Percentiles rank a stretch among this genome's conserved stretches.
Conservation (phyloP, 208 protist genomes). For the Leishmania mexicana region DNA sequence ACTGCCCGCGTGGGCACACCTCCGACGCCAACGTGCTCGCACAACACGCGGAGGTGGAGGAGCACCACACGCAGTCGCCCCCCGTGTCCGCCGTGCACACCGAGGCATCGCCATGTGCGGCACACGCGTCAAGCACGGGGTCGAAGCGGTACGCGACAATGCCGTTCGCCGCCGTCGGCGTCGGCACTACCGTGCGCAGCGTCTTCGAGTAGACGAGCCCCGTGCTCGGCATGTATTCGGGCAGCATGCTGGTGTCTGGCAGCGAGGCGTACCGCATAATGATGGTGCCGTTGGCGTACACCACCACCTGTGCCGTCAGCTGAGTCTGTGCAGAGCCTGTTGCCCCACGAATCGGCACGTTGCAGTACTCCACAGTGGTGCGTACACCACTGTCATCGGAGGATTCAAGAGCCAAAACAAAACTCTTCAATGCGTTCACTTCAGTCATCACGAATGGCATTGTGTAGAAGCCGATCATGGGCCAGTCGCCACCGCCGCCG, state of each 20-base stretch:
- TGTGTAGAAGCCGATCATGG: constrained; percentile 42
- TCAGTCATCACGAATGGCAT: not conserved
- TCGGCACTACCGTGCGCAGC: constrained; percentile 23
- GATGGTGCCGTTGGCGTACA: constrained; percentile 45
- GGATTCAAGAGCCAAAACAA: constrained; percentile 12
- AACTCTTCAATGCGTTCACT: constrained; percentile 6
- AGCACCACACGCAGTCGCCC: constrained; percentile 26
- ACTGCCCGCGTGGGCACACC: constrained; percentile 29
- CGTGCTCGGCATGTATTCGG: constrained; percentile 2
- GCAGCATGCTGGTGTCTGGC: constrained; percentile 4
- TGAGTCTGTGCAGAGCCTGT: not conserved
- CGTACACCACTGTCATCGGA: not conserved
- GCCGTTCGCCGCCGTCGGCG: constrained; percentile 21
- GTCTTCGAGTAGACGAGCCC: constrained; percentile 23
- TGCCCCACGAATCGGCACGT: not conserved
- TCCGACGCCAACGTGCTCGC: constrained; percentile 6
- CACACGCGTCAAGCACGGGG: constrained; percentile 20
- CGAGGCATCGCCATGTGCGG: not conserved
- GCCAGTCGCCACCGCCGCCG: constrained; percentile 33
- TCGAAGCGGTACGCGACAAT: constrained; percentile 30
- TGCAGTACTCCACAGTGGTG: constrained; percentile 27
- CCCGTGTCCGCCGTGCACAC: constrained; percentile 6
- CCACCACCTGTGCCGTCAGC: constrained; percentile 54
- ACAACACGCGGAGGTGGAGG: constrained; percentile 18
- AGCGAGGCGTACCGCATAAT: constrained; percentile 54